Evolutionary conservation across 192 early-diverging fungal genomes (phyloP).

Genomic region (Geranomyces michiganensis): DNA sequence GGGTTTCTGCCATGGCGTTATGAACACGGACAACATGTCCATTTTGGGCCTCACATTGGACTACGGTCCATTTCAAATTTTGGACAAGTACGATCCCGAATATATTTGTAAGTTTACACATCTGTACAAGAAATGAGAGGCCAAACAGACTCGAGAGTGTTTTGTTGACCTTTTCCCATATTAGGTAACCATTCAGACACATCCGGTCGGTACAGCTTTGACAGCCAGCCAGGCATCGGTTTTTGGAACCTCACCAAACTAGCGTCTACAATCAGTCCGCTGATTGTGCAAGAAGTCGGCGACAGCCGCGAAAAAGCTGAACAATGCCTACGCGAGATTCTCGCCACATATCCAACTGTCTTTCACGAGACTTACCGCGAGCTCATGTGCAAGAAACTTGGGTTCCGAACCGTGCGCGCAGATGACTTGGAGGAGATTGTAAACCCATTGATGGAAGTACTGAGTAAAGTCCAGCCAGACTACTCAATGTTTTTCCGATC

Average conservation of each 20-base stretch:
- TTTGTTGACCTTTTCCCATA: background rate
- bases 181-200: constrained; percentile 59
- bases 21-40: constrained; percentile 93
- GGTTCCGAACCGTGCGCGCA: constrained; percentile 25
- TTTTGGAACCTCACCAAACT: constrained; percentile 80
- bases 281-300: constrained; percentile 63
- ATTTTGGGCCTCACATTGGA: constrained; percentile 78
- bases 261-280: constrained; percentile 63
- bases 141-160: background rate
- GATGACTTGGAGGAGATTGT: constrained; percentile 61
- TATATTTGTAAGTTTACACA: constrained; percentile 81
- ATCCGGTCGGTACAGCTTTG: constrained; percentile 74
- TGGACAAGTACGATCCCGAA: constrained; percentile 74
- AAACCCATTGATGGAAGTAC: constrained; percentile 70
- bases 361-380: constrained; percentile 54
- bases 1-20: constrained; percentile 81
- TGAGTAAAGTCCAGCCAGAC: constrained; percentile 67
- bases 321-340: constrained; percentile 41
- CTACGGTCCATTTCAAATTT: constrained; percentile 80
- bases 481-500: constrained; percentile 76
- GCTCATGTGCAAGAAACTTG: constrained; percentile 66
- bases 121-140: too few species aligned
- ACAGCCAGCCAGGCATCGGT: constrained; percentile 76
- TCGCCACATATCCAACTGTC: constrained; percentile 53
- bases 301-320: constrained; percentile 43